Evolutionary conservation across 371 early-diverging fungal species (phyloP).

Genomic region (Mucor indicus): DNA sequence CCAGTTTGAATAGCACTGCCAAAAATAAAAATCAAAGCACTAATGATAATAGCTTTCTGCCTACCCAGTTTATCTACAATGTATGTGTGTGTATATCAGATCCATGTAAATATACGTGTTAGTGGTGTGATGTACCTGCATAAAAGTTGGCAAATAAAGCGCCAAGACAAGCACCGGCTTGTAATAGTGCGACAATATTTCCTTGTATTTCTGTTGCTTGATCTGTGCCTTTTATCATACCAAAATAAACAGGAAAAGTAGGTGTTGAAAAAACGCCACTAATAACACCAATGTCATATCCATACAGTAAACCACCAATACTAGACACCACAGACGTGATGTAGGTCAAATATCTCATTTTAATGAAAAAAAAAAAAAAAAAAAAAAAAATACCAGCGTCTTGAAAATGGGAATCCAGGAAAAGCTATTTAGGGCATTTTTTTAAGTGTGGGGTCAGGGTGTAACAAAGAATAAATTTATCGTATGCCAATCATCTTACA

Average conservation of each 20-base stretch:
- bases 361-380: too few species aligned
- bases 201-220: slow-evolving; percentile 12
- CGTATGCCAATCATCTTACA: too few species aligned
- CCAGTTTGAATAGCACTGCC: slow-evolving; percentile 72
- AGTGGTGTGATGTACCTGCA: slow-evolving; percentile 5
- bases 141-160: slow-evolving; percentile 18
- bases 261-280: slow-evolving; percentile 12
- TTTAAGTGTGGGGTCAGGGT: too few species aligned
- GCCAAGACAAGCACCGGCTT: slow-evolving; percentile 22
- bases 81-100: too few species aligned
- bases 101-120: too few species aligned
- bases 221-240: slow-evolving; percentile 4
- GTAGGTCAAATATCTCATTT: too few species aligned
- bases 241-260: slow-evolving; percentile 9
- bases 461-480: too few species aligned
- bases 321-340: slow-evolving; percentile 7
- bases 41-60: slow-evolving; percentile 10
- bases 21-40: slow-evolving; percentile 59
- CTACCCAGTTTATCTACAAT: slow-evolving; percentile 21
- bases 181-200: slow-evolving; percentile 17
- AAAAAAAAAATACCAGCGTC: too few species aligned
- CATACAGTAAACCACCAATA: slow-evolving; percentile 10
- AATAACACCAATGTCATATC: slow-evolving; percentile 16
- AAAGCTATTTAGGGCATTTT: too few species aligned
- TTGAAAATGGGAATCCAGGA: too few species aligned